phyloP scores from a whole-genome alignment of 2,329 filamentous ascomycete species.

The Stemphylium vesicarium region DNA sequence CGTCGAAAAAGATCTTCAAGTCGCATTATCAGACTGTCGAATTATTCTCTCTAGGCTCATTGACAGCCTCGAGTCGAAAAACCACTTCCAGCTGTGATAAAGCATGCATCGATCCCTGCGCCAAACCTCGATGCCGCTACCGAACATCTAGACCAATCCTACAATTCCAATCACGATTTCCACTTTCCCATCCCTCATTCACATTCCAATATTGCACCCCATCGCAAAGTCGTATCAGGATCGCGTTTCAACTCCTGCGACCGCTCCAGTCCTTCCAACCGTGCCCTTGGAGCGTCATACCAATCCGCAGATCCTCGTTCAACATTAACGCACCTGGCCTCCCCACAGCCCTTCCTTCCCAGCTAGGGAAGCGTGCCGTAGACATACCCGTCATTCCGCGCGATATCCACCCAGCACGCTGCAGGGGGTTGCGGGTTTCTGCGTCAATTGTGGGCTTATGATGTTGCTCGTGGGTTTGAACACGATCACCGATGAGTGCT shows the following conservation, averaged over 20 bases:
- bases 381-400: neutral
- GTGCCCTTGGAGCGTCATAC: conserved; percentile 15
- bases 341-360: conserved; percentile 6
- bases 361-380: neutral
- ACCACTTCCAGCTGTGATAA: neutral
- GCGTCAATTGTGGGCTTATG: conserved; percentile 5
- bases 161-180: neutral
- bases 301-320: conserved; percentile 23
- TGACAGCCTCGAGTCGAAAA: conserved; percentile 1
- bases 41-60: neutral
- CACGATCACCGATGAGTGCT: conserved; percentile 4
- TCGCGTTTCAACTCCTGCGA: neutral
- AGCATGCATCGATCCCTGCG: conserved; percentile 1
- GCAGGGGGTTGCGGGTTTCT: conserved; percentile 1
- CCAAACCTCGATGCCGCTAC: conserved; percentile 14
- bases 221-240: neutral
- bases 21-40: conserved; percentile 1
- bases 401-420: neutral
- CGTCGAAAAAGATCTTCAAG: conserved; percentile 1
- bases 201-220: neutral
- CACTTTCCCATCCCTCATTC: neutral
- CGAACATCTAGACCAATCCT: conserved; percentile 3
- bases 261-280: conserved; percentile 5
- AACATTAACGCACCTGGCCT: conserved; percentile 3
- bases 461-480: conserved; percentile 1